Evolutionary conservation across 352 stramenopile genomes (phyloP).

Genomic region (Pythium vanterpoolii): DNA sequence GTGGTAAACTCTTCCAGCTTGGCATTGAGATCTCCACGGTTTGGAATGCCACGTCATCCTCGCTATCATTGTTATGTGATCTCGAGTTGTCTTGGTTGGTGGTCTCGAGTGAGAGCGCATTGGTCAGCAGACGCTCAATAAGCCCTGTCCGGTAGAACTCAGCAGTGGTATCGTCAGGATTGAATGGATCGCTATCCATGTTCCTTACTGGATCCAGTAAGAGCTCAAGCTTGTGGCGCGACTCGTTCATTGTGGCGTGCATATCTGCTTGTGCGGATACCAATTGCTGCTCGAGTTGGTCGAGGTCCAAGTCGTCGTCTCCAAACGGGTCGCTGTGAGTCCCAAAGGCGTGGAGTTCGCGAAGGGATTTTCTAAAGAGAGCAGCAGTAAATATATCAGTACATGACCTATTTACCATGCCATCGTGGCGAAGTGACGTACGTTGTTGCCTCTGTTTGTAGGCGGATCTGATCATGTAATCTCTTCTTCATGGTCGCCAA

Average conservation of each 20-base stretch:
- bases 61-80: background rate
- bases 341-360: constrained; percentile 21
- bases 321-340: background rate
- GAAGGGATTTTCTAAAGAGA: constrained; percentile 28
- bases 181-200: background rate
- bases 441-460: constrained; percentile 48
- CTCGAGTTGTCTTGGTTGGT: background rate
- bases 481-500: constrained; percentile 36
- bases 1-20: background rate
- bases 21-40: background rate
- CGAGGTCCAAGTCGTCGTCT: constrained; percentile 29
- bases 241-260: constrained; percentile 26
- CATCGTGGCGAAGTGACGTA: constrained; percentile 10
- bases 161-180: background rate
- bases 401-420: background rate
- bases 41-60: background rate
- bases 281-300: constrained; percentile 24
- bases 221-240: constrained; percentile 13
- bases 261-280: constrained; percentile 17
- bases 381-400: background rate
- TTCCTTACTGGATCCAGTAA: constrained; percentile 1
- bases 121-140: constrained; percentile 9
- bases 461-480: constrained; percentile 38
- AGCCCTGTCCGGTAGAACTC: constrained; percentile 4
- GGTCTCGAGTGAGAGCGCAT: constrained; percentile 1